Conservation (phyloP, 805 yeast genomes). For the Starmerella khaoyaiensis region DNA sequence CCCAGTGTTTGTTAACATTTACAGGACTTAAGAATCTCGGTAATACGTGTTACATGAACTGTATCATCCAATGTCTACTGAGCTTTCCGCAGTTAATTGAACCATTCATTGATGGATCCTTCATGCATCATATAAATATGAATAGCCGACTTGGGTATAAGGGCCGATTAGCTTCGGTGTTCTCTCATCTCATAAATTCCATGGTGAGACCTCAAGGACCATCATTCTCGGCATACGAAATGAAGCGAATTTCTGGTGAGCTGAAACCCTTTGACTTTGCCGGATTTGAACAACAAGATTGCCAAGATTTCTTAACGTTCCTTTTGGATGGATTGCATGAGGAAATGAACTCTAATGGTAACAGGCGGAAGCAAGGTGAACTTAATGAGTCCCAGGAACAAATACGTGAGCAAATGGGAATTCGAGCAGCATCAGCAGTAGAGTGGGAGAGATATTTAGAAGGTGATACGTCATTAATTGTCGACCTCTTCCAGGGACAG, state of each 20-base stretch:
- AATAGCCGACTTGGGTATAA: slow-evolving; percentile 65
- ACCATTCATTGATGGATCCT: slow-evolving; percentile 49
- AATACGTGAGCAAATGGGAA: slow-evolving; percentile 55
- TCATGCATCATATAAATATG: slow-evolving; percentile 54
- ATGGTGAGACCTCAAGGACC: slow-evolving; percentile 28
- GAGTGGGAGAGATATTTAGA: slow-evolving; percentile 86
- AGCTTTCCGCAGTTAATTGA: slow-evolving; percentile 55
- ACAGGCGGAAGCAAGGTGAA: slow-evolving; percentile 40
- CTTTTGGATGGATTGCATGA: slow-evolving; percentile 68
- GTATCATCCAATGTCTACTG: slow-evolving; percentile 71
- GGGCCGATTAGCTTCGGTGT: slow-evolving; percentile 61
- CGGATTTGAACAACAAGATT: slow-evolving; percentile 68
- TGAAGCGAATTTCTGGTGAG: slow-evolving; percentile 56
- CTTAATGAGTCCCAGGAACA: slow-evolving; percentile 60
- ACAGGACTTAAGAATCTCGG: slow-evolving; percentile 78
- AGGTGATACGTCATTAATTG: slow-evolving; percentile 65
- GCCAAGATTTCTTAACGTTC: slow-evolving; percentile 68
- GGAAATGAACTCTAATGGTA: slow-evolving; percentile 60
- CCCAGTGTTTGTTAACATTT: slow-evolving; percentile 27
- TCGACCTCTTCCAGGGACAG: slow-evolving; percentile 80
- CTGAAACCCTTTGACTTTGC: slow-evolving; percentile 47
- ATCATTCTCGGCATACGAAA: slow-evolving; percentile 43
- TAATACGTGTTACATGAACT: slow-evolving; percentile 87
- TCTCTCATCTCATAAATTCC: slow-evolving; percentile 44
- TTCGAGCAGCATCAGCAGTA: slow-evolving; percentile 69